Conservation (phyloP, 768 basidiomycete species). For the Fomitopsis serialis region DNA sequence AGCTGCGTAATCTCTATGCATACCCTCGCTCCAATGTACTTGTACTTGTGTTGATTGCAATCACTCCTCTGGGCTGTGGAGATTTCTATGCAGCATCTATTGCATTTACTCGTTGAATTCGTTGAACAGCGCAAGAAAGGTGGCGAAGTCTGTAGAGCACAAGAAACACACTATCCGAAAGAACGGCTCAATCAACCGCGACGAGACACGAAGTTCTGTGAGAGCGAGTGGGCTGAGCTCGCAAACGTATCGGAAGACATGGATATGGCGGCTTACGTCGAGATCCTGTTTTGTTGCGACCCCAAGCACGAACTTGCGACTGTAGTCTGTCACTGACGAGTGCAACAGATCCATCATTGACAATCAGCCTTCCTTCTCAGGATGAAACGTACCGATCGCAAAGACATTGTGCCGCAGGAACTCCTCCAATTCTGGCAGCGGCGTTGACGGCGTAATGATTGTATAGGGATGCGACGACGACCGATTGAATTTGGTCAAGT, state of each 20-base stretch:
- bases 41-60: no score
- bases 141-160: no score
- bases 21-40: not conserved
- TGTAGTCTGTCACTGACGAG: constrained; percentile 69
- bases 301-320: constrained; percentile 78
- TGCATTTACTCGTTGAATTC: no score
- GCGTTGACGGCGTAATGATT: constrained; percentile 74
- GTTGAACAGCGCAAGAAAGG: not conserved
- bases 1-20: not conserved
- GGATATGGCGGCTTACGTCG: constrained; percentile 29
- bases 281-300: constrained; percentile 77
- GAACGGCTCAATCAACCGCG: constrained; percentile 21
- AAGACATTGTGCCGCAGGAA: constrained; percentile 74
- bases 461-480: constrained; percentile 58
- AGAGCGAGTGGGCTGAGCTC: constrained; percentile 6
- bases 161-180: no score
- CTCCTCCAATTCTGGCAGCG: constrained; percentile 73
- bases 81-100: not conserved
- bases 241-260: not conserved
- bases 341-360: not conserved
- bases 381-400: constrained; percentile 75
- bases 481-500: constrained; percentile 75
- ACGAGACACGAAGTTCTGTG: constrained; percentile 30
- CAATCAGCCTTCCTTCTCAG: no score
- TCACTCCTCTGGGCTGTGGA: not conserved